Evolutionary conservation across 164 flowering plant species (phyloP), one percentile per base, ranked within the genome.

Genomic region (Macadamia integrifolia): DNA sequence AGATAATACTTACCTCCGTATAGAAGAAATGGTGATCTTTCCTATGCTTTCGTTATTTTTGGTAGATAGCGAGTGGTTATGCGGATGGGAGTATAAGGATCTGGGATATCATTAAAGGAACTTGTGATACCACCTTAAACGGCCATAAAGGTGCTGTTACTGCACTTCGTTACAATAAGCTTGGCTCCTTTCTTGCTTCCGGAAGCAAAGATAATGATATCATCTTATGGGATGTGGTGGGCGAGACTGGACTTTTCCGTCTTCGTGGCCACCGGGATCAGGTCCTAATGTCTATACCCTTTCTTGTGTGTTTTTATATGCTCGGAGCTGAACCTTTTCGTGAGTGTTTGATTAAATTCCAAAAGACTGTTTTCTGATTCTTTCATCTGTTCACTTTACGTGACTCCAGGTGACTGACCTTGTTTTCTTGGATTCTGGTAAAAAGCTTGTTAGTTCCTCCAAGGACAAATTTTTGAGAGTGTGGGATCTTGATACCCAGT

Each of bases 401-500:
- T 68, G 55, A 58, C 8, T 83, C 79, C 72, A 95, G 99, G 94
- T 95, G 49, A 95, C 99, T 0, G 99, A 95, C 66, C 79, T 95
- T 76, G 90, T 87, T 58, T 95, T 95, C 81, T 71, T 95, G 74
- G 94, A 89, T 67, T 85, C 87, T 72, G 84, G 86, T 60, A 95
- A 87, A 65, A 90, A 89, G 71, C 89, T 95, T 75, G 90, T 87
- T 71, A 90, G 88, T 76, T 88, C 98, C 13, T 95, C 99, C 31
- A 95, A 95, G 65, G 99, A 95, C 83, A 95, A 88, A 62, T 92
- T 87, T 74, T 65, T 92, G 75, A 89, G 99, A 70, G 88, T 95
- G 30, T 95, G 98, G 99, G 98, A 95, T 81, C 86, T 95, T 64
- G 98, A 92, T 40, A 89, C 93, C 2, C 96, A 91, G 66, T 89